These are phyloP conservation scores for Agrocybe pediades DNA, from an alignment of 768 basidiomycete species.

Conservation along the genomic window DNA sequence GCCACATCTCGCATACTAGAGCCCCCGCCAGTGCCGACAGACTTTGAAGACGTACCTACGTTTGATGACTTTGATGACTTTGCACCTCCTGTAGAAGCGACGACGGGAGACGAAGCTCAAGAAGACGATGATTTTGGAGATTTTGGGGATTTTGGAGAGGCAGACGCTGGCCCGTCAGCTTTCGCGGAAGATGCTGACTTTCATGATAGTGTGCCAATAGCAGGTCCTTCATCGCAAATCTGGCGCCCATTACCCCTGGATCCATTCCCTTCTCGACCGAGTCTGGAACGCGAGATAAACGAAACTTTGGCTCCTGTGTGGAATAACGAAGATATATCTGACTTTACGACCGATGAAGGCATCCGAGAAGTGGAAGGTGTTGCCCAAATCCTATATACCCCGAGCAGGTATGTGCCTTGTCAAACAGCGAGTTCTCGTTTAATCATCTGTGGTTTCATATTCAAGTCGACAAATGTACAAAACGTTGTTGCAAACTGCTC, in stretches of 20 bases:
- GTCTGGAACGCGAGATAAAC: conserved; percentile 64
- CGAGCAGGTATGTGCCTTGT: conserved; percentile 61
- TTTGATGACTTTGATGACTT: conserved; percentile 62
- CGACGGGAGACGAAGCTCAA: conserved; percentile 33
- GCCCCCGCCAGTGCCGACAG: conserved; percentile 23
- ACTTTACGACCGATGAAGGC: conserved; percentile 64
- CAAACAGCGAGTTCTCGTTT: conserved; percentile 3
- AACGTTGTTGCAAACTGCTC: conserved; percentile 67
- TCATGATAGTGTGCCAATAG: conserved; percentile 37
- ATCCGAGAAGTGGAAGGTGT: conserved; percentile 83
- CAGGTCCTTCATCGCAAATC: conserved; percentile 43
- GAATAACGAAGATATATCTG: conserved; percentile 49
- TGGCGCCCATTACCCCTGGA: conserved; percentile 70
- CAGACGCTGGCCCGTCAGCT: conserved; percentile 29
- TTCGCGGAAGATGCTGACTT: conserved; percentile 40
- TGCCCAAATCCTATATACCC: conserved; percentile 73
- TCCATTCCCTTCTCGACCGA: conserved; percentile 59
- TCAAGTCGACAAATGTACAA: conserved; percentile 79
- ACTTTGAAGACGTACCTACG: conserved; percentile 32
- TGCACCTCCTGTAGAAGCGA: conserved; percentile 44
- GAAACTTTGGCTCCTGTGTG: conserved; percentile 69
- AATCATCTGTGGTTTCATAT: conserved; percentile 4
- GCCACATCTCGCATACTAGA: conserved; percentile 23
- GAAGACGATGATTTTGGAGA: conserved; percentile 84
- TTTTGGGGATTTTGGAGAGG: conserved; percentile 86